Base-by-base conservation (phyloP, 2,329 filamentous ascomycete species). In the Lasiodiplodia sp. region DNA sequence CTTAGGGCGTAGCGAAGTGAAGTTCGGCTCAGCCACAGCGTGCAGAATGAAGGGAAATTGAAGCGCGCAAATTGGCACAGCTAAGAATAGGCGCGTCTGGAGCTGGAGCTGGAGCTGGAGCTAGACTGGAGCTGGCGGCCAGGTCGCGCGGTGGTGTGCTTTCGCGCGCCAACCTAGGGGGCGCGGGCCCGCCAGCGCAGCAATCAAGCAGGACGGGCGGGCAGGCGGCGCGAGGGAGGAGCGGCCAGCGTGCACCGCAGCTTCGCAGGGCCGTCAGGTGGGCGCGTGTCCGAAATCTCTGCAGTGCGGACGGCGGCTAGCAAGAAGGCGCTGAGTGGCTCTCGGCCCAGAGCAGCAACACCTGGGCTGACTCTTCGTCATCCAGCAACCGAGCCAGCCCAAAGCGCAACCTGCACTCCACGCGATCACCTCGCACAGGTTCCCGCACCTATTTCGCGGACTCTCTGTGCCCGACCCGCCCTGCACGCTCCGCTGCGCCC, bases 341-440 rank as follows among this genome's bases (percentile, higher is more conserved):
- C 47, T 21, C 56, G 66, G 66, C 38, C 63, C 52, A 55, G 51
- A 51, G 60, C 60, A 64, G 60, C 63, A 66, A 66, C 63, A 66
- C 63, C 63, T 55, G 63, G 51, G 63, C 63, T 66, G 66, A 68
- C 66, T 68, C 66, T 68, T 68, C 66, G 66, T 68, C 66, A 68
- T 68, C 47, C 66, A 56, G 51, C 60, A 64, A 52, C 60, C 60
- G 60, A 64, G 60, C 60, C 53, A 68, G 66, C 56, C 66, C 56
- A 68, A 56, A 18, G 66, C 56, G 55, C 56, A 68, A 60, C 66
- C 56, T 68, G 66, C 66, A 60, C 66, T 68, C 66, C 66, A 62
- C 66, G 56, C 66, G 44, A 62, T 51, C 56, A 62, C 66, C 66
- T 62, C 66, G 55, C 66, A 68, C 66, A 40, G 55, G 53, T 31